These are phyloP conservation scores for Aspergillus floridensis DNA, from an alignment of 2,329 filamentous ascomycete genomes.

Conservation along the genomic window DNA sequence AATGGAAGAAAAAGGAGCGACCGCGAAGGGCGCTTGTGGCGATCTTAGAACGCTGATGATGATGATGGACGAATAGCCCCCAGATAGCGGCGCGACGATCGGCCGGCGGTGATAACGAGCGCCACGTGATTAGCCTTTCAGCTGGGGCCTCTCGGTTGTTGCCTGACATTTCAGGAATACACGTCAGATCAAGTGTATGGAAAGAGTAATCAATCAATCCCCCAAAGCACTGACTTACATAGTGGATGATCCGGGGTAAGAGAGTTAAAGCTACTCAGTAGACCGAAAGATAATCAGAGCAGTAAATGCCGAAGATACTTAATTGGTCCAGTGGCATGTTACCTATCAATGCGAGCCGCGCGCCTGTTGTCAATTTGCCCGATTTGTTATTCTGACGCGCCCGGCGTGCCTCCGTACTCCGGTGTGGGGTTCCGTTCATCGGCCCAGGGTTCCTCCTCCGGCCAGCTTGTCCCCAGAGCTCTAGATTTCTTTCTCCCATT, in stretches of 20 bases:
- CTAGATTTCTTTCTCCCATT: neutral
- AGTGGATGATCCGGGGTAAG: neutral
- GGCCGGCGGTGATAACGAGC: neutral
- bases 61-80: neutral
- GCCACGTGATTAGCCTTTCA: neutral
- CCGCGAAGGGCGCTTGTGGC: neutral
- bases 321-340: neutral
- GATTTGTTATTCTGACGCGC: neutral
- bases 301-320: neutral
- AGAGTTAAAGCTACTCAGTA: neutral
- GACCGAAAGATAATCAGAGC: neutral
- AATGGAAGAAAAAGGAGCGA: neutral
- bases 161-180: slow-evolving; percentile 6
- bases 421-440: slow-evolving; percentile 7
- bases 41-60: neutral
- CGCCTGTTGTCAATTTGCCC: slow-evolving; percentile 2
- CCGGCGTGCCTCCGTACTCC: neutral
- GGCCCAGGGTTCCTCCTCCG: slow-evolving; percentile 15
- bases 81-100: slow-evolving; percentile 3
- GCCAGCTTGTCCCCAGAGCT: neutral
- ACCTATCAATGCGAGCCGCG: slow-evolving; percentile 7
- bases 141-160: neutral
- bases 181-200: neutral
- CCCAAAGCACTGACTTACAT: neutral
- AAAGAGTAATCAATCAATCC: neutral